These are phyloP conservation scores for Capsicum baccatum DNA, from an alignment of 257 asterid genomes.

Conservation along the genomic window DNA sequence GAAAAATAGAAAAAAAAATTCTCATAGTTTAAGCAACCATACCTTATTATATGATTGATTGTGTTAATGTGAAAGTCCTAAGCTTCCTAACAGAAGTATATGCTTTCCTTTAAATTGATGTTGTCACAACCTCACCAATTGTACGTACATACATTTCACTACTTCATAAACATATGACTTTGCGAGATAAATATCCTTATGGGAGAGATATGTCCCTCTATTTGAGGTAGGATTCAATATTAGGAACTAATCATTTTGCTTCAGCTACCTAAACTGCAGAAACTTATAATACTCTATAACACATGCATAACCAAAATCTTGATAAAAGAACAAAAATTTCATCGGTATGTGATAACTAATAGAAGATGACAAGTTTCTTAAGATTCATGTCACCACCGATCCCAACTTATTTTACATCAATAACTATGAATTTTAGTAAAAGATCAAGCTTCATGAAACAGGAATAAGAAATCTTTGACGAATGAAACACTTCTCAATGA, in stretches of 20 bases:
- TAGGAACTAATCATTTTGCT: slow-evolving; percentile 60
- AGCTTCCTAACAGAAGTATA: background rate
- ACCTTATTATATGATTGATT: background rate
- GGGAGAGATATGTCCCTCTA: slow-evolving; percentile 84
- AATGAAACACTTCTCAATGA: too few species aligned
- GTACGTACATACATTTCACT: background rate
- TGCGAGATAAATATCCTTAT: slow-evolving; percentile 72
- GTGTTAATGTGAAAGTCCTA: background rate
- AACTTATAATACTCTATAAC: background rate
- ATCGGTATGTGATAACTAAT: background rate
- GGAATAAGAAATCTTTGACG: too few species aligned
- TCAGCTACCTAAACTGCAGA: slow-evolving; percentile 65
- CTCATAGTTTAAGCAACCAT: background rate
- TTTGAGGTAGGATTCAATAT: slow-evolving; percentile 86
- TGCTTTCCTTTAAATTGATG: background rate
- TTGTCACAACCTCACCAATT: background rate
- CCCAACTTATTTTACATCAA: background rate
- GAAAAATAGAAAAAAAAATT: background rate
- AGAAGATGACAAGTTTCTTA: slow-evolving; percentile 6
- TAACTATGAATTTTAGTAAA: too few species aligned
- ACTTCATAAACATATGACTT: slow-evolving; percentile 63
- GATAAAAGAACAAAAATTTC: slow-evolving; percentile 2
- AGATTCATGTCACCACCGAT: background rate
- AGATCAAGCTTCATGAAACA: too few species aligned
- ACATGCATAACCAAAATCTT: background rate